Evolutionary conservation across 306 rosid species (phyloP), one percentile per base, ranked within the genome.

Genomic region (Vachellia pachyceras): DNA sequence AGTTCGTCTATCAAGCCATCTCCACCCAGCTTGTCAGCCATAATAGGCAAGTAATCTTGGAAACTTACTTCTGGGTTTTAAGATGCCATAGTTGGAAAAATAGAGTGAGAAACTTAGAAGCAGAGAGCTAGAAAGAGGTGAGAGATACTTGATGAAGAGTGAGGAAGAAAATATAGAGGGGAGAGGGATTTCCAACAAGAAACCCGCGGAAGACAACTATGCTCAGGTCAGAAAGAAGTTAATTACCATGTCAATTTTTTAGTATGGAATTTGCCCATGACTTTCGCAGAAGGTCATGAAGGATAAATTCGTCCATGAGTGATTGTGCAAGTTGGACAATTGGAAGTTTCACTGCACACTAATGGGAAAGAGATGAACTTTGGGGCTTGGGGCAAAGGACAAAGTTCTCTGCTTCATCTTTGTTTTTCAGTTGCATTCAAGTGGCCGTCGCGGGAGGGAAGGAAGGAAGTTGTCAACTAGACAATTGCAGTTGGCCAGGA

Each of bases 1-100:
- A 91, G 87, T 84, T 91, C 92, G 8, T 88, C 91, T 5, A 91
- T 89, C 12, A 91, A 54, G 5, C 88, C 96, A 10, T 89, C 96
- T 23, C 92, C 96, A 37, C 93, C n/a, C 3, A 89, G 90, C 90
- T 88, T 91, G 45, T 79, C 45, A 44, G 89, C 96, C 93, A 91
- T 91, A 29, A 83, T 15, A 15, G 93, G 92, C 85, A 91, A 64
- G 87, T 80, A 86, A 66, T 91, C 93, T 55, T 91, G 78, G 91
- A 89, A 91, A 6, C 76, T 76, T 17, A 78, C 9, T 25, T 80
- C 79, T 72, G 82, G 69, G 81, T 79, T 83, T 64, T 79, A 85
- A 3, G 80, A 61, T 67, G 88, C 90, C 92, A 87, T 85, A 80
- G 60, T 13, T 14, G 42, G 36, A 14, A 64, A 42, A 69, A 71